Evolutionary conservation across 768 basidiomycete genomes (phyloP).

Genomic region (Xerocomellus intermedius): DNA sequence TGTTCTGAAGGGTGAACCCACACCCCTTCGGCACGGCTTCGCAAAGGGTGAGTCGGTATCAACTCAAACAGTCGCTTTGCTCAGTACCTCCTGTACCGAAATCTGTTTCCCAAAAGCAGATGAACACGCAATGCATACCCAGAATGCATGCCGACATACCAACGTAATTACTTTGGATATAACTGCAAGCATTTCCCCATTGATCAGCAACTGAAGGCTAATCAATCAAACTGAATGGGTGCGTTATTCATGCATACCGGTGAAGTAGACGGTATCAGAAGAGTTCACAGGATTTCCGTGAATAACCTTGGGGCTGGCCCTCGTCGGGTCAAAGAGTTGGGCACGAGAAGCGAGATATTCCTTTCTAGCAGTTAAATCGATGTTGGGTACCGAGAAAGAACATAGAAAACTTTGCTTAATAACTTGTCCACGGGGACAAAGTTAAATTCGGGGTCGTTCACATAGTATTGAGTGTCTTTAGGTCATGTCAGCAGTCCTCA

Average conservation of each 20-base stretch:
- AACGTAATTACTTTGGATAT: conserved; percentile 85
- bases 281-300: conserved; percentile 82
- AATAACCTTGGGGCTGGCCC: conserved; percentile 61
- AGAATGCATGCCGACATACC: conserved; percentile 41
- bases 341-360: conserved; percentile 82
- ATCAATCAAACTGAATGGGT: background rate
- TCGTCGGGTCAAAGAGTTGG: conserved; percentile 67
- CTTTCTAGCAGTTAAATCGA: conserved; percentile 39
- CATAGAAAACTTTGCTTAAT: conserved; percentile 66
- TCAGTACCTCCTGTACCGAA: conserved; percentile 83
- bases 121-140: background rate
- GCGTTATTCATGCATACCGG: conserved; percentile 46
- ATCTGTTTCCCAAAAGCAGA: conserved; percentile 39
- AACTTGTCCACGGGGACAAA: conserved; percentile 80
- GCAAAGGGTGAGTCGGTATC: conserved; percentile 1
- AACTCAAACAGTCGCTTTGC: background rate
- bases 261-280: conserved; percentile 94
- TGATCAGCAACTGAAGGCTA: conserved; percentile 66
- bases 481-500: background rate
- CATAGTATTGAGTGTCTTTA: conserved; percentile 82
- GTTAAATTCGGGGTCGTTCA: conserved; percentile 83
- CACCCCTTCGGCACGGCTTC: conserved; percentile 88
- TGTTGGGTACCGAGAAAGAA: background rate
- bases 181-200: conserved; percentile 89
- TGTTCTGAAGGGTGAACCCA: conserved; percentile 95